Conservation (phyloP, 192 early-diverging fungal genomes). For the Umbelopsis vinacea region DNA sequence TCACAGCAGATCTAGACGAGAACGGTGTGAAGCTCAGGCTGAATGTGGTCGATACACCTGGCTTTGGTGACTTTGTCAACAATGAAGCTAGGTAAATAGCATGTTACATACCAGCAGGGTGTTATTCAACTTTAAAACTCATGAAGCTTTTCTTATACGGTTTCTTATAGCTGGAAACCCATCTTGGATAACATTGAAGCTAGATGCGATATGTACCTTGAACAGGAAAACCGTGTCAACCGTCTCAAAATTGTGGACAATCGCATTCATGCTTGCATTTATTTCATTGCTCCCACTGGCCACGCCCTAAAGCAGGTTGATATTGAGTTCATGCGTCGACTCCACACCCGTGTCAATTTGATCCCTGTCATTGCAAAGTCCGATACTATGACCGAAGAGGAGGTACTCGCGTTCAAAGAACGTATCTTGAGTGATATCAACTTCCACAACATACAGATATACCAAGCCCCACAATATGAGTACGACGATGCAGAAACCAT, state of each 20-base stretch:
- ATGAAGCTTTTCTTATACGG: background rate
- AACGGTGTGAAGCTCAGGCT: slow-evolving; percentile 93
- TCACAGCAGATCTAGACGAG: slow-evolving; percentile 94
- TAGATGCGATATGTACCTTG: slow-evolving; percentile 90
- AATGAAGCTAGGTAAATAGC: slow-evolving; percentile 85
- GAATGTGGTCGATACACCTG: slow-evolving; percentile 98
- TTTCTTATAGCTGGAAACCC: slow-evolving; percentile 87
- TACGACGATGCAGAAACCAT: slow-evolving; percentile 85
- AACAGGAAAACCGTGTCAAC: slow-evolving; percentile 92
- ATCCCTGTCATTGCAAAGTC: slow-evolving; percentile 92
- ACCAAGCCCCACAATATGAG: slow-evolving; percentile 84
- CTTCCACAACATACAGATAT: slow-evolving; percentile 87
- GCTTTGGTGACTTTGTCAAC: slow-evolving; percentile 99
- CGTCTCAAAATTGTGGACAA: slow-evolving; percentile 91
- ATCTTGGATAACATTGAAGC: slow-evolving; percentile 96
- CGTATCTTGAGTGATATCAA: slow-evolving; percentile 84
- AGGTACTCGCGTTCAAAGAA: slow-evolving; percentile 83
- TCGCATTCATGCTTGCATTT: slow-evolving; percentile 93
- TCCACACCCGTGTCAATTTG: slow-evolving; percentile 88
- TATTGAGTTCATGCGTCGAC: slow-evolving; percentile 94
- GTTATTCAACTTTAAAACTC: background rate
- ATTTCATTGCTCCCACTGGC: slow-evolving; percentile 97
- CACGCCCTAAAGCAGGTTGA: slow-evolving; percentile 91
- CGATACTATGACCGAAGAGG: slow-evolving; percentile 87
- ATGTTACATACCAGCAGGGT: background rate